Evolutionary conservation across 129 eudicot species (phyloP).

Genomic region (Scalesia atractyloides): DNA sequence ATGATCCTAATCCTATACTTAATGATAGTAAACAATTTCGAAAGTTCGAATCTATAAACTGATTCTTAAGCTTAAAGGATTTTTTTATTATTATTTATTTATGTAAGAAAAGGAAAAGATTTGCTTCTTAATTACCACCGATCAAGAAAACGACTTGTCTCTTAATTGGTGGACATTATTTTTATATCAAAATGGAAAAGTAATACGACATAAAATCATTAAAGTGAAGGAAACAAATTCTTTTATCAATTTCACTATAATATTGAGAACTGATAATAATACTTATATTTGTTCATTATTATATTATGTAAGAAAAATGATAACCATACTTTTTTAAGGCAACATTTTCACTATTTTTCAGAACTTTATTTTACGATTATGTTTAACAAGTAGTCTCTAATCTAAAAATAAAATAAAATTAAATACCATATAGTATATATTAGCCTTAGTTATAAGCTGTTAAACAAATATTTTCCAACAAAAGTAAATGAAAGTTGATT

Average conservation of each 20-base stretch:
- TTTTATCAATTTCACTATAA: not conserved
- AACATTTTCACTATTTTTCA: too few species aligned
- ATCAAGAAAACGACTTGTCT: slow-evolving; percentile 20
- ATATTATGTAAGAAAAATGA: not conserved
- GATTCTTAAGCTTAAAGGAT: too few species aligned
- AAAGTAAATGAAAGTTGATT: not conserved
- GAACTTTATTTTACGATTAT: not conserved
- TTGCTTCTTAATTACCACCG: slow-evolving; percentile 1
- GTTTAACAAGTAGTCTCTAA: not conserved
- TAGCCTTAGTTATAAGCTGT: not conserved
- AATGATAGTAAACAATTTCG: too few species aligned
- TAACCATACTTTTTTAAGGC: not conserved
- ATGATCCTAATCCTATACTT: too few species aligned
- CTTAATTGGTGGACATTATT: slow-evolving; percentile 11
- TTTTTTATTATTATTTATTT: not conserved
- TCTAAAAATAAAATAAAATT: not conserved
- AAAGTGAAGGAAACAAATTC: not conserved
- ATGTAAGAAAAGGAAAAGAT: not conserved
- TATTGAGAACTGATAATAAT: not conserved
- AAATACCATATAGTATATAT: not conserved
- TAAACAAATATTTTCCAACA: not conserved
- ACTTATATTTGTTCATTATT: not conserved
- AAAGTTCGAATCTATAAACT: too few species aligned
- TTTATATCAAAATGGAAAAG: slow-evolving; percentile 5
- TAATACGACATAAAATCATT: not conserved